Evolutionary conservation across 2,329 filamentous ascomycete species (phyloP), one percentile per base, ranked within the genome.

Genomic region (Aschersonia sp.): DNA sequence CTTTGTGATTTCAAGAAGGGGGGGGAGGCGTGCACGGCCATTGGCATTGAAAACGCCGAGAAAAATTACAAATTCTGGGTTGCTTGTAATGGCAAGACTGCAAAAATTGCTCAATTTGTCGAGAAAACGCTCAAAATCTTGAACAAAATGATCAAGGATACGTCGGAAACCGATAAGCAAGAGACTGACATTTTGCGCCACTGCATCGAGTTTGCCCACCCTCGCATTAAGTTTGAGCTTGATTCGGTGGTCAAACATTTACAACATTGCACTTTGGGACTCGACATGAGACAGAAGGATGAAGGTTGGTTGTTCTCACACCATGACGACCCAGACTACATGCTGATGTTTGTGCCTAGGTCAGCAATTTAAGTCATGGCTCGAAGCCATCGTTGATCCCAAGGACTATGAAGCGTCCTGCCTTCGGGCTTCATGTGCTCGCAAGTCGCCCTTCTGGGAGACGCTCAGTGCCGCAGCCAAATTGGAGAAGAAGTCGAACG

Each of bases 1-100:
- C 52, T 75, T 5, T 73, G 69, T 51, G 72, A 74, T 48, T 64
- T 64, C 45, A 51, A 58, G 0, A 74, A 72, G 51, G 71, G 72
- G 0, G 72, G 72, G 2, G 52, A 58, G 2, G 65, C 65, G 0
- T 67, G 65, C n/a, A 67, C 72, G 0, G 63, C 72, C 0, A 64
- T 75, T 30, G 70, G 61, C 0, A 52, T 72, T 1, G 63, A 74
- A 50, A 56, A 65, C 0, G 50, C 43, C 0, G 40, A 53, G 1
- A 49, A 61, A 0, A 52, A 53, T n/a, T 62, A 61, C 46, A 56
- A 61, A 2, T 70, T 71, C 40, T 73, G 70, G 65, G 45, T 73
- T 5, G 64, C 71, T 3, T 63, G 62, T 1, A 75, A 74, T 49
- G n/a, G 32, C 31, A 6, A n/a, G n/a, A n/a, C 38, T 9, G 28